phyloP scores from a whole-genome alignment of 257 asterid genomes.

The Rauvolfia tetraphylla region DNA sequence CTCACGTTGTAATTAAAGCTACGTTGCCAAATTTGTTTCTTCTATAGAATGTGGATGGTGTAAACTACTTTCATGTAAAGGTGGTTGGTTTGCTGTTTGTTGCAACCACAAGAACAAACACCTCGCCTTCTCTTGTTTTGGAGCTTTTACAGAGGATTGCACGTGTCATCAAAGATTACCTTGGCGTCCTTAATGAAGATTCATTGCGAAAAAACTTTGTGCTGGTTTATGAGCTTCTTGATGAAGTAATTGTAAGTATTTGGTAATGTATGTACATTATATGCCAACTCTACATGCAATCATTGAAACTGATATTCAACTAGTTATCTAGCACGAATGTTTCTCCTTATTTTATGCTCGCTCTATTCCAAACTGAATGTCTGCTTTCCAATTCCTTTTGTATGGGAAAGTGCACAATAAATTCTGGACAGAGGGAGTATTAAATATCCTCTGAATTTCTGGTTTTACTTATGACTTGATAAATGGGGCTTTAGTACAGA shows the following conservation, averaged over 20 bases:
- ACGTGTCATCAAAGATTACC: conserved; percentile 95
- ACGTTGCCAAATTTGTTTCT: conserved; percentile 23
- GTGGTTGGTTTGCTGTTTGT: conserved; percentile 94
- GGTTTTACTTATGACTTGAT: background rate
- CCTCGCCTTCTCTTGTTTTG: conserved; percentile 88
- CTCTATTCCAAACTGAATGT: too few relatives aligned
- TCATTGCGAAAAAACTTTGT: conserved; percentile 92
- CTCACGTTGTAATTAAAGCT: background rate
- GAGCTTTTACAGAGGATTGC: conserved; percentile 99
- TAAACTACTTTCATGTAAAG: conserved; percentile 95
- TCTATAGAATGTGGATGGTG: conserved; percentile 87
- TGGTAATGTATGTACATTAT: background rate
- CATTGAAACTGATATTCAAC: background rate
- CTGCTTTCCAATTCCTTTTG: too few relatives aligned
- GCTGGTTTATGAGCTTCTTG: conserved; percentile 95
- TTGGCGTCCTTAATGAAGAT: conserved; percentile 92
- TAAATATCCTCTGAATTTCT: background rate
- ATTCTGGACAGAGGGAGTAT: too few relatives aligned
- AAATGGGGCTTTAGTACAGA: background rate
- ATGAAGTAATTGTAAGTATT: conserved; percentile 91
- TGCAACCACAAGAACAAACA: conserved; percentile 82
- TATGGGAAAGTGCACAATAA: too few relatives aligned
- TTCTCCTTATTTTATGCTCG: background rate
- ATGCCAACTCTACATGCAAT: background rate
- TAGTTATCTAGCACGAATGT: background rate